Conservation (phyloP, 768 basidiomycete genomes). For the Strobilomyces dryophilus region DNA sequence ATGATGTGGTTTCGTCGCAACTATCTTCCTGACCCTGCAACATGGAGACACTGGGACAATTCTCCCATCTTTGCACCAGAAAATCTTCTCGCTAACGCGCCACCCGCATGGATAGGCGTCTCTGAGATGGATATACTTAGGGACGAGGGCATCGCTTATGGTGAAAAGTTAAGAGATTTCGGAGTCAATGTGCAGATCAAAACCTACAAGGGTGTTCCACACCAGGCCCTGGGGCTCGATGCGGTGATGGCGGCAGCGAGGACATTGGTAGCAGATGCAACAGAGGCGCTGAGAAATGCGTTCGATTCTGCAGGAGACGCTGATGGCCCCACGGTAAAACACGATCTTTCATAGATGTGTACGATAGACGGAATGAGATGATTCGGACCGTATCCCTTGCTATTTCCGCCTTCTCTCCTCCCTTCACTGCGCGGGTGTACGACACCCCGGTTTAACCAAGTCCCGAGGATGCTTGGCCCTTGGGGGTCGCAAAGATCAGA, state of each 20-base stretch:
- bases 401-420: too few species aligned
- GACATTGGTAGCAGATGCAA: slow-evolving; percentile 19
- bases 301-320: slow-evolving; percentile 3
- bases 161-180: slow-evolving; percentile 46
- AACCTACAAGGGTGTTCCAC: slow-evolving; percentile 56
- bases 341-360: not conserved
- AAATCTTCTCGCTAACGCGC: slow-evolving; percentile 45
- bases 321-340: too few species aligned
- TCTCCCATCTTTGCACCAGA: slow-evolving; percentile 70
- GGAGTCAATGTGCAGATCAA: slow-evolving; percentile 53
- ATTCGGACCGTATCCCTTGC: not conserved
- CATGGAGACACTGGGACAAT: slow-evolving; percentile 61
- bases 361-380: not conserved
- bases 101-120: slow-evolving; percentile 59
- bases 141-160: slow-evolving; percentile 64
- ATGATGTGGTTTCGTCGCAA: slow-evolving; percentile 71
- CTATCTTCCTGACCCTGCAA: slow-evolving; percentile 59
- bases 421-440: too few species aligned
- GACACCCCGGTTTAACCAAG: too few species aligned
- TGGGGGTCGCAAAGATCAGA: too few species aligned
- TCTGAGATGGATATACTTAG: slow-evolving; percentile 63
- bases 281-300: slow-evolving; percentile 16
- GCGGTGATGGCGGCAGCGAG: slow-evolving; percentile 29
- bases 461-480: too few species aligned
- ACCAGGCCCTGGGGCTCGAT: slow-evolving; percentile 71